Conservation (phyloP, 306 rosid genomes). For the Dryas drummondii region DNA sequence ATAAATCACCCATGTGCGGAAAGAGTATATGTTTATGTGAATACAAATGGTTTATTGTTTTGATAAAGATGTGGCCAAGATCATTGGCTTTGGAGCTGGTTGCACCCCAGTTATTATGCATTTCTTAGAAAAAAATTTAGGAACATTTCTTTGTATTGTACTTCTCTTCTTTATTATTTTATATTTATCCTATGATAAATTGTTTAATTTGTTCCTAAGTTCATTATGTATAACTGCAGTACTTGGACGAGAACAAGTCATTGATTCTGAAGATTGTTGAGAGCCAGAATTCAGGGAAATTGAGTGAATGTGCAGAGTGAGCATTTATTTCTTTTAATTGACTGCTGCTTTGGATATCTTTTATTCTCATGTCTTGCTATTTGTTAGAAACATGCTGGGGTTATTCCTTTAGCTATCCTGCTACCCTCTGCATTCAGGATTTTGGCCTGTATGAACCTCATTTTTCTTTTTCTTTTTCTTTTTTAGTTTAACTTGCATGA, state of each 20-base stretch:
- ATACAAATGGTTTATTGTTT: not conserved
- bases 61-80: not conserved
- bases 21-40: not conserved
- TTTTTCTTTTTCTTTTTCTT: no score
- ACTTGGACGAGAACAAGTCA: slow-evolving; percentile 98
- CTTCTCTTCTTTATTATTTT: not conserved
- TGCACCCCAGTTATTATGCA: not conserved
- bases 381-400: not conserved
- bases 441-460: no score
- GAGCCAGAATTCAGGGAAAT: slow-evolving; percentile 91
- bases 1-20: not conserved
- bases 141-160: not conserved
- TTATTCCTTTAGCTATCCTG: no score
- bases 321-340: slow-evolving; percentile 27
- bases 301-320: slow-evolving; percentile 97
- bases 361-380: not conserved
- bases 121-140: not conserved
- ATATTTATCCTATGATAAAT: not conserved
- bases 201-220: slow-evolving; percentile 8
- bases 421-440: no score
- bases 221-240: slow-evolving; percentile 50
- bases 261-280: slow-evolving; percentile 96
- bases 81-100: slow-evolving; percentile 1
- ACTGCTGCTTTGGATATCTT: slow-evolving; percentile 15
- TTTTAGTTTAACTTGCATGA: no score